Percentiles rank a stretch among this genome's conserved stretches.
These are phyloP conservation scores for Leccinellum albellum DNA, from an alignment of 768 basidiomycete species.

Conservation along the genomic window DNA sequence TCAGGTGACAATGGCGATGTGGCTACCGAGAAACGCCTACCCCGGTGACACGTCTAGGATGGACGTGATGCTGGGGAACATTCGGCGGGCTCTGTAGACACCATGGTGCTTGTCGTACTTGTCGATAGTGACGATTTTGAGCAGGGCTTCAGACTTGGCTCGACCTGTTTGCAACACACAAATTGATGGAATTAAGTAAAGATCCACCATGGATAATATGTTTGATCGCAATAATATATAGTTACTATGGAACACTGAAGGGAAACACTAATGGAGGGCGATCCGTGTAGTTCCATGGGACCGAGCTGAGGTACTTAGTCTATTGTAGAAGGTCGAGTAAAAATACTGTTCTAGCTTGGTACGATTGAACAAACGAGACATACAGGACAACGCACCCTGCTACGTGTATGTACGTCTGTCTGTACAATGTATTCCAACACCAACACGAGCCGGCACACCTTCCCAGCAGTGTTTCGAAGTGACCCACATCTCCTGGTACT, in stretches of 20 bases:
- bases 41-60: background rate
- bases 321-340: background rate
- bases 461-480: too few species aligned
- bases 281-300: background rate
- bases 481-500: too few species aligned
- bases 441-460: too few species aligned
- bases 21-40: background rate
- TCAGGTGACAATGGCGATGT: background rate
- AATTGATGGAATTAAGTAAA: too few species aligned
- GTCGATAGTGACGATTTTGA: background rate
- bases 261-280: background rate
- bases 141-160: background rate
- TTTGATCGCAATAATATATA: background rate
- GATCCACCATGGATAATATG: background rate
- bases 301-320: background rate
- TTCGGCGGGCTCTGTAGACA: background rate
- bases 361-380: background rate
- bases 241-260: background rate
- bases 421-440: too few species aligned
- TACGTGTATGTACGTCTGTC: too few species aligned
- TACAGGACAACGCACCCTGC: too few species aligned
- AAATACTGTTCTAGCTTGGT: background rate
- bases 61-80: background rate
- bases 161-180: background rate
- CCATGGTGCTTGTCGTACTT: too few species aligned